Percentiles rank a stretch among this genome's conserved stretches.
phyloP scores from a whole-genome alignment of 768 basidiomycete species.

The Calocybe gangraenosa region DNA sequence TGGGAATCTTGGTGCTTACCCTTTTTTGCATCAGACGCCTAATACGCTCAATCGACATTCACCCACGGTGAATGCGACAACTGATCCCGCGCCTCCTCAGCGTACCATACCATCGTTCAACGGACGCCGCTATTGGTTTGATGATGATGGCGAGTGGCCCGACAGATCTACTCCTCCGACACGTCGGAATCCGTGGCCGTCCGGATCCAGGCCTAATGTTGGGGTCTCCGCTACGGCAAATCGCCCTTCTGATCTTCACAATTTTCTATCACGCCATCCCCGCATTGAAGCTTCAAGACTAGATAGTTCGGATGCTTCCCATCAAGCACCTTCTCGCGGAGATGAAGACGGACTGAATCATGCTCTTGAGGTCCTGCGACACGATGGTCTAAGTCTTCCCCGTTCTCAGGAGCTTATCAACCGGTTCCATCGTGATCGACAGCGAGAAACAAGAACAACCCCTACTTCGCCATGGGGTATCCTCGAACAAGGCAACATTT shows the following conservation, averaged over 20 bases:
- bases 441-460: constrained; percentile 4
- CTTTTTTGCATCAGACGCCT: constrained; percentile 1
- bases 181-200: neutral
- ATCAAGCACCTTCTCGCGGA: constrained; percentile 8
- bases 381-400: constrained; percentile 21
- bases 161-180: neutral
- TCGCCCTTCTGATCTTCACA: constrained; percentile 18
- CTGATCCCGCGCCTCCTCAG: neutral
- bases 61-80: neutral
- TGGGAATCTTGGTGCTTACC: neutral
- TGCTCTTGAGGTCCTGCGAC: constrained; percentile 28
- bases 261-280: constrained; percentile 19
- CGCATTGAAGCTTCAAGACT: constrained; percentile 26
- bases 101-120: neutral
- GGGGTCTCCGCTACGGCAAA: neutral
- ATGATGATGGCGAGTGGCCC: neutral
- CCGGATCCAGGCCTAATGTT: neutral
- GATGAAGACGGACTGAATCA: constrained; percentile 23
- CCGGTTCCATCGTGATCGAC: constrained; percentile 22
- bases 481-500: constrained; percentile 4
- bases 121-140: neutral
- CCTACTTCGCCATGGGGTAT: constrained; percentile 14
- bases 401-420: constrained; percentile 28
- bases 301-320: constrained; percentile 12
- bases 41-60: constrained; percentile 4